Conservation (phyloP, 768 basidiomycete genomes). For the Boletus pseudo-olivaceus region DNA sequence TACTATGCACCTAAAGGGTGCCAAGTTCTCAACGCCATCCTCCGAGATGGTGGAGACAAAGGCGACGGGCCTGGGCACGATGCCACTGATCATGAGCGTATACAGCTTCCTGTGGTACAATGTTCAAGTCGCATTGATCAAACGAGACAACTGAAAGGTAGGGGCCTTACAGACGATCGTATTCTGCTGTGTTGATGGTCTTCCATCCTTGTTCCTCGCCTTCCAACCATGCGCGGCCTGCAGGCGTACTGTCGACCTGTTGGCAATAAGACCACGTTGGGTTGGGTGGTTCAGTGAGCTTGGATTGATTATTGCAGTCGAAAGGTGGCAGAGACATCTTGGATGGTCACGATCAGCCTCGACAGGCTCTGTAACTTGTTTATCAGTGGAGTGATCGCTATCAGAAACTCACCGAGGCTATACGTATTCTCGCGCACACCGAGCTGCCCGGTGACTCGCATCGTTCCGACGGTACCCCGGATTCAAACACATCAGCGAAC, state of each 20-base stretch:
- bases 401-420: background rate
- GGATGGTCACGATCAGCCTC: background rate
- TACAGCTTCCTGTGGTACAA: conserved; percentile 25
- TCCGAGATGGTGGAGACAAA: conserved; percentile 38
- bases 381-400: background rate
- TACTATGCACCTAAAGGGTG: conserved; percentile 37
- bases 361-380: too few species aligned
- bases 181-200: conserved; percentile 27
- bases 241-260: conserved; percentile 24
- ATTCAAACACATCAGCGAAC: too few species aligned
- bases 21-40: conserved; percentile 38
- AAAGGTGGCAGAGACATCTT: conserved; percentile 32
- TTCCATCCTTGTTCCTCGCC: conserved; percentile 37
- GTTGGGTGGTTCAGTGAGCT: conserved; percentile 31
- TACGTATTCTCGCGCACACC: background rate
- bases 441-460: background rate
- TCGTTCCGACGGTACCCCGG: too few species aligned
- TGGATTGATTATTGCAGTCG: conserved; percentile 10
- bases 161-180: conserved; percentile 26
- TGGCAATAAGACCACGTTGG: conserved; percentile 33
- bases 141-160: background rate
- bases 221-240: conserved; percentile 32
- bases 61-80: conserved; percentile 45
- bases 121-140: background rate
- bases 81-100: conserved; percentile 35